Percentiles rank a stretch among this genome's conserved stretches.
Conservation (phyloP, 108 stramenopile genomes). For the Asterionellopsis glacialis region DNA sequence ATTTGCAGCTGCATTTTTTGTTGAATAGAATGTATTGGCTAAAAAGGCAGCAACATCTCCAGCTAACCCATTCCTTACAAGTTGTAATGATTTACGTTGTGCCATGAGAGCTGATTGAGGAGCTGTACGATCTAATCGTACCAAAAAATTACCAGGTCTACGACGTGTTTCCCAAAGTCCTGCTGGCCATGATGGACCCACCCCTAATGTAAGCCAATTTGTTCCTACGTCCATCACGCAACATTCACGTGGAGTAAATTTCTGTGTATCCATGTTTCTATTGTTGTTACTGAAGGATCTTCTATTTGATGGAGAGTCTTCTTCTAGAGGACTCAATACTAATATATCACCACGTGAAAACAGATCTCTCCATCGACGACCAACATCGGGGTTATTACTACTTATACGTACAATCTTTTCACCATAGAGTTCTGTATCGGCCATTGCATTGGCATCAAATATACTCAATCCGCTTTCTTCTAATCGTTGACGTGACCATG, state of each 20-base stretch:
- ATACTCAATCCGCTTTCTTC: slow-evolving; percentile 45
- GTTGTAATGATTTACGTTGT: slow-evolving; percentile 41
- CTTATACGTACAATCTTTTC: slow-evolving; percentile 61
- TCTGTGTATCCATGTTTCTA: no score
- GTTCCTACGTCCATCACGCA: slow-evolving; percentile 54
- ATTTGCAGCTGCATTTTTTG: background rate
- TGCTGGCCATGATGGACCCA: slow-evolving; percentile 50
- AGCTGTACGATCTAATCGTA: slow-evolving; percentile 50
- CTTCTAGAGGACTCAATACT: slow-evolving; percentile 30
- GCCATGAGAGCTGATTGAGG: slow-evolving; percentile 42
- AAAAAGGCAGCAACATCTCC: slow-evolving; percentile 33
- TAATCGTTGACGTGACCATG: slow-evolving; percentile 32
- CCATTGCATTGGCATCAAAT: slow-evolving; percentile 43
- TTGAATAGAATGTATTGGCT: slow-evolving; percentile 16
- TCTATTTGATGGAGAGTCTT: slow-evolving; percentile 6
- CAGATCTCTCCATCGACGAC: slow-evolving; percentile 20
- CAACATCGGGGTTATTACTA: background rate
- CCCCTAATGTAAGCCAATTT: slow-evolving; percentile 43
- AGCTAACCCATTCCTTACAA: slow-evolving; percentile 29
- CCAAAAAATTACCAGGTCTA: slow-evolving; percentile 26
- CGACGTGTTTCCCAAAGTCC: slow-evolving; percentile 67
- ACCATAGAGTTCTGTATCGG: slow-evolving; percentile 62
- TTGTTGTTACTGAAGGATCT: background rate
- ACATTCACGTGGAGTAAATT: slow-evolving; percentile 33
- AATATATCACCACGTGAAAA: slow-evolving; percentile 56